Evolutionary conservation across 345 rosid species (phyloP), one percentile per base, ranked within the genome.

Genomic region (Moringa oleifera): DNA sequence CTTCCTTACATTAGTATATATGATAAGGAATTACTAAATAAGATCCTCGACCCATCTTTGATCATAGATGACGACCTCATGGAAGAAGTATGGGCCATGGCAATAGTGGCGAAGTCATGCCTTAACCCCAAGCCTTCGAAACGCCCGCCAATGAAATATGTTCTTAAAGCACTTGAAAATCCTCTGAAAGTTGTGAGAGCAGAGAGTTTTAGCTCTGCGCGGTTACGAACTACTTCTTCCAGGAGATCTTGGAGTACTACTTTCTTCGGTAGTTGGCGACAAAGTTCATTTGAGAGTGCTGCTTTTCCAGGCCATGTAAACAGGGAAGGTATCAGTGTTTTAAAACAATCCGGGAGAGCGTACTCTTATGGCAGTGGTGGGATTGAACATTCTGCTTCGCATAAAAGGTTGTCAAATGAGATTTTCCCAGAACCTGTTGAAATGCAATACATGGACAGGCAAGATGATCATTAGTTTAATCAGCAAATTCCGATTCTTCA

Each of bases 21-120:
- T 25, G 96, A 95, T 68, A 91, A 91, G 80, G 99, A 89, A 57
- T 91, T 91, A 20, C 86, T 95, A 59, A 85, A 79, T 13, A 95
- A 89, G 77, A 91, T 95, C 46, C 67, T 95, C 28, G 98, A 95
- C 71, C 99, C 96, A 17, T 83, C 91, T n/a, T 74, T 95, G 18
- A 82, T 95, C 17, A 83, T 95, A 3, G 98, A 95, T 20, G 99
- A 95, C 61, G 99, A 95, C 69, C 77, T 91, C 6, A 70, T 95
- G 50, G 99, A 95, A 72, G 99, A 95, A 79, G 97, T 95, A 24
- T 95, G 99, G 99, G 98, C 99, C 7, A 91, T 95, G 95, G 96
- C 98, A 4, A 84, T 95, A 63, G 85, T 95, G 13, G 96, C 99
- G 6, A 80, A 87, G 69, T 95, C 99, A 54, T 95, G 98, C 81